A percentile compares a stretch with the other conserved stretches of the same genome.
Conservation (phyloP, 2,329 filamentous ascomycete species). For the Tolypocladium endophyticum region DNA sequence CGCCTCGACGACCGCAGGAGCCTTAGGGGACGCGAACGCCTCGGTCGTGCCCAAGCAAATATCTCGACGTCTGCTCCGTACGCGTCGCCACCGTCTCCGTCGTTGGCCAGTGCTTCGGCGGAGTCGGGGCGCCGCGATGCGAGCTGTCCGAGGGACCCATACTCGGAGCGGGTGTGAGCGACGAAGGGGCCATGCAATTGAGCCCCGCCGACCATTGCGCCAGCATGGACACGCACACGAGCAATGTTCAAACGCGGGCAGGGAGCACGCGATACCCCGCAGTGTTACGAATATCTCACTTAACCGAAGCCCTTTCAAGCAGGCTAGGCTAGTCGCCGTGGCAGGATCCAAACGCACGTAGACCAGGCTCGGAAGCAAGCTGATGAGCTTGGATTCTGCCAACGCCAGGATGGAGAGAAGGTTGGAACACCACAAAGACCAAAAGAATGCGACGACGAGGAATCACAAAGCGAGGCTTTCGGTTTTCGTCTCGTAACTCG, state of each 20-base stretch:
- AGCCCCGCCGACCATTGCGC: background rate
- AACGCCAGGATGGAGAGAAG: background rate
- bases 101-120: background rate
- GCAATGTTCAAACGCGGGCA: background rate
- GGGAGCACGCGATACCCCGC: background rate
- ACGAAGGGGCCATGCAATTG: background rate
- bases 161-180: background rate
- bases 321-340: background rate
- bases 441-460: background rate
- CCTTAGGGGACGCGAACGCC: background rate
- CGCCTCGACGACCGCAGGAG: constrained; percentile 1
- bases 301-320: background rate
- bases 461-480: background rate
- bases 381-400: background rate
- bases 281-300: background rate
- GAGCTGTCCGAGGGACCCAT: background rate
- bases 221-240: background rate
- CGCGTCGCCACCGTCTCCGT: background rate
- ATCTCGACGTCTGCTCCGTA: background rate
- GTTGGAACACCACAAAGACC: background rate
- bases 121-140: background rate
- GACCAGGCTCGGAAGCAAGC: background rate
- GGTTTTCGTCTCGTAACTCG: background rate
- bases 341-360: background rate
- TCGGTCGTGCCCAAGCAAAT: constrained; percentile 1